Conservation (phyloP, 345 rosid genomes). For the Toxicodendron radicans region DNA sequence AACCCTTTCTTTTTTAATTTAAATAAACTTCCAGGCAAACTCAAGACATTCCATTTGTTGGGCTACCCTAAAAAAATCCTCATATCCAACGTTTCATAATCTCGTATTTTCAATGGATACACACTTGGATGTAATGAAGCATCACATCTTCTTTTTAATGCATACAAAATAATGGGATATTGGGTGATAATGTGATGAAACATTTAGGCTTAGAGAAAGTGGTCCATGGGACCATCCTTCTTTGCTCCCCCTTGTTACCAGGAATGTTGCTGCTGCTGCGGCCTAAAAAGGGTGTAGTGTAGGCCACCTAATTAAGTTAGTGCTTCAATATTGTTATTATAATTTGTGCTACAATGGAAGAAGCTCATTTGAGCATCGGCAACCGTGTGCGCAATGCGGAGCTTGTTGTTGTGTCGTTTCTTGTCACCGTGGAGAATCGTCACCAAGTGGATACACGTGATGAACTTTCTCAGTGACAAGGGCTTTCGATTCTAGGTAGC, state of each 20-base stretch:
- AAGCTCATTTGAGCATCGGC: neutral
- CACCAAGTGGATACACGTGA: constrained; percentile 9
- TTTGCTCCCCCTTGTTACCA: constrained; percentile 50
- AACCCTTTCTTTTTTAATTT: neutral
- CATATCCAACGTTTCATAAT: constrained; percentile 15
- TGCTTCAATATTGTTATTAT: neutral
- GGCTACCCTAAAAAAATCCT: neutral
- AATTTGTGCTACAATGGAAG: too few species aligned
- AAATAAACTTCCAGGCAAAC: neutral
- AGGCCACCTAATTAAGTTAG: neutral
- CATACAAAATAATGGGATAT: neutral
- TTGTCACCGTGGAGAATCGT: constrained; percentile 28
- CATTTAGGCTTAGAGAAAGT: constrained; percentile 1
- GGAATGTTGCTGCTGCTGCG: constrained; percentile 35
- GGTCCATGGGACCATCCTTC: constrained; percentile 37
- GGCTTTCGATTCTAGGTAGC: constrained; percentile 1
- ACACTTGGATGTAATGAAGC: too few species aligned
- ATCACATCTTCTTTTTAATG: neutral
- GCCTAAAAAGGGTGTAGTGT: constrained; percentile 11
- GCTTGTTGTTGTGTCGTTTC: constrained; percentile 6
- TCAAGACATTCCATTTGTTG: constrained; percentile 31
- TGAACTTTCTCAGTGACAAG: neutral
- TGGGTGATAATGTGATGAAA: neutral
- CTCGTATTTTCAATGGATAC: neutral
- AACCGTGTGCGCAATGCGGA: neutral